phyloP scores from a whole-genome alignment of 345 rosid species.

The Pistacia vera region DNA sequence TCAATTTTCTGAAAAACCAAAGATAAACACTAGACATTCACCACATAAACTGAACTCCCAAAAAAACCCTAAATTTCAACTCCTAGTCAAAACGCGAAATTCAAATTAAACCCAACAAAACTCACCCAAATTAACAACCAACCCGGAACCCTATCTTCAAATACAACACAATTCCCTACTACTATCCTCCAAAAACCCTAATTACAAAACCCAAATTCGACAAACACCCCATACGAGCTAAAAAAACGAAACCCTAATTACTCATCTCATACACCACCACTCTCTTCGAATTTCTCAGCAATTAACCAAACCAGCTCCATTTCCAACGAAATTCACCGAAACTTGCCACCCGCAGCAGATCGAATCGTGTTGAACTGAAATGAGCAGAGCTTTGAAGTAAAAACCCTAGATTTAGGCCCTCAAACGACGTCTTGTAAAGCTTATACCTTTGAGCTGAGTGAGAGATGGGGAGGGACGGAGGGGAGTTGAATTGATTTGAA shows the following conservation, averaged over 20 bases:
- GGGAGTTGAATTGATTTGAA: too few relatives aligned
- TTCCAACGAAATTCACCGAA: slow-evolving; percentile 10
- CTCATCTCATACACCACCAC: slow-evolving; percentile 14
- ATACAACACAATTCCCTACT: neutral
- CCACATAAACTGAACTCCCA: slow-evolving; percentile 1
- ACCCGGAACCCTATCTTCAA: neutral
- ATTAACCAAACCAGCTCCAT: slow-evolving; percentile 22
- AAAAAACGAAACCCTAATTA: slow-evolving; percentile 22
- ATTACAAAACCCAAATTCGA: neutral
- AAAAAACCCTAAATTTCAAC: slow-evolving; percentile 19
- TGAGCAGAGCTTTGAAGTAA: neutral
- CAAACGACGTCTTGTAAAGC: too few relatives aligned
- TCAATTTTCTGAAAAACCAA: neutral
- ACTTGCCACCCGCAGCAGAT: slow-evolving; percentile 8
- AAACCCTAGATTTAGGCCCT: neutral
- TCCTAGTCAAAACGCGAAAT: neutral
- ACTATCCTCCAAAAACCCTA: neutral
- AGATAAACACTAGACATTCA: slow-evolving; percentile 2
- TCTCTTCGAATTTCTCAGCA: slow-evolving; percentile 8
- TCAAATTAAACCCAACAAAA: neutral
- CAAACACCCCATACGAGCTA: slow-evolving; percentile 6
- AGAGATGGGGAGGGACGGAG: too few relatives aligned
- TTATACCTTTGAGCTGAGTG: too few relatives aligned
- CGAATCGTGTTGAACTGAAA: neutral
- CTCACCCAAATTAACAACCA: slow-evolving; percentile 3